These are phyloP conservation scores for Cyclospora cayetanensis DNA, from an alignment of 169 alveolate genomes.

Conservation along the genomic window DNA sequence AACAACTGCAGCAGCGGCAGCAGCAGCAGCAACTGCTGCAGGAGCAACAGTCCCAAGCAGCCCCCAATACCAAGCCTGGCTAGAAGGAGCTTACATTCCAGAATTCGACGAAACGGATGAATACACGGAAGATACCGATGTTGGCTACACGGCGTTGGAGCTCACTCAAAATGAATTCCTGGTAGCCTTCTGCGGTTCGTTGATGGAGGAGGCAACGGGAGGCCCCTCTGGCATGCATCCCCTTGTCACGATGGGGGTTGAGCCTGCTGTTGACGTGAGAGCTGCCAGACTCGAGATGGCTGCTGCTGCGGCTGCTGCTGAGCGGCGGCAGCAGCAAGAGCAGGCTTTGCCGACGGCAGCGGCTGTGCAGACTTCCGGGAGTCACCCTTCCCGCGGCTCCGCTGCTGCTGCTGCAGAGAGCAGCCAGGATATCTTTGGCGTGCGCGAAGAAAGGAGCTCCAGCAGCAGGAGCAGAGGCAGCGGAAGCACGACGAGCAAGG, in stretches of 20 bases:
- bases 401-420: slow-evolving; percentile 4
- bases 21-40: slow-evolving; percentile 18
- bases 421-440: neutral
- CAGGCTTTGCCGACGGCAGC: neutral
- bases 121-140: slow-evolving; percentile 31
- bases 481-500: slow-evolving; percentile 34
- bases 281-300: slow-evolving; percentile 60
- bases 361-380: no score
- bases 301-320: slow-evolving; percentile 43
- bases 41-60: slow-evolving; percentile 11
- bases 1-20: slow-evolving; percentile 26
- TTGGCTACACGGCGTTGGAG: slow-evolving; percentile 28
- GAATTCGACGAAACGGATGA: slow-evolving; percentile 38
- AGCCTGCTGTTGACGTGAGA: slow-evolving; percentile 38
- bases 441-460: neutral
- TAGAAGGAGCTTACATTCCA: slow-evolving; percentile 40
- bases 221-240: slow-evolving; percentile 44
- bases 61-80: slow-evolving; percentile 20
- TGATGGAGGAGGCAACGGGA: neutral
- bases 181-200: slow-evolving; percentile 45
- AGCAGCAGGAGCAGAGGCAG: slow-evolving; percentile 21
- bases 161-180: slow-evolving; percentile 21
- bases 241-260: slow-evolving; percentile 3
- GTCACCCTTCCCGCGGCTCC: no score
- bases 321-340: neutral